These are phyloP conservation scores for Boletus pseudopeckii DNA, from an alignment of 768 basidiomycete genomes.

Conservation along the genomic window DNA sequence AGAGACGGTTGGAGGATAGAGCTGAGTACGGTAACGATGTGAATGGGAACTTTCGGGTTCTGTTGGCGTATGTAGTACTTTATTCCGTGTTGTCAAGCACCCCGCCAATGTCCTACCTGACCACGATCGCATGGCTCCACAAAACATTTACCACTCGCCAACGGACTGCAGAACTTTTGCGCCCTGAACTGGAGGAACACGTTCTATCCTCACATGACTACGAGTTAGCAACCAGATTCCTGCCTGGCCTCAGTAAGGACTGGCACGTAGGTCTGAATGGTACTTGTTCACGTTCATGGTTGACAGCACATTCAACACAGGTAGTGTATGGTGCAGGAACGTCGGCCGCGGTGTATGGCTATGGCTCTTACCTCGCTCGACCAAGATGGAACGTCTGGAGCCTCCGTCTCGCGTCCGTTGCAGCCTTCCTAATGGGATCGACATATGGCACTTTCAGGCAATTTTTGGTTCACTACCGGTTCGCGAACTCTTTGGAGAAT, in stretches of 20 bases:
- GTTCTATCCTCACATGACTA: slow-evolving; percentile 46
- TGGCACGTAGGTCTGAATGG: slow-evolving; percentile 32
- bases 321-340: slow-evolving; percentile 20
- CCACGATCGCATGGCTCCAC: slow-evolving; percentile 36
- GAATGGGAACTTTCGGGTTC: neutral
- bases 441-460: slow-evolving; percentile 34
- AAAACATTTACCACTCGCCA: slow-evolving; percentile 44
- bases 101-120: slow-evolving; percentile 24
- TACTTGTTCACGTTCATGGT: neutral
- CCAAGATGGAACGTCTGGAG: slow-evolving; percentile 29
- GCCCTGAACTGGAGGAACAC: slow-evolving; percentile 29
- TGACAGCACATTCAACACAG: slow-evolving; percentile 11
- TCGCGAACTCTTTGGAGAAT: slow-evolving; percentile 30
- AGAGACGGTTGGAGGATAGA: neutral
- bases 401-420: slow-evolving; percentile 21
- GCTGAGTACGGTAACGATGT: neutral
- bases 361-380: slow-evolving; percentile 25
- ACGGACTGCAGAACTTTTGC: slow-evolving; percentile 29
- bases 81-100: neutral
- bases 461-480: slow-evolving; percentile 27
- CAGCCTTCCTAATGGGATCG: slow-evolving; percentile 28
- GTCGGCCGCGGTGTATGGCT: slow-evolving; percentile 24
- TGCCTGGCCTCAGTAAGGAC: slow-evolving; percentile 46
- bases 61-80: neutral
- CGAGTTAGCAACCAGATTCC: slow-evolving; percentile 50